Evolutionary conservation across 805 yeast species (phyloP), one percentile per base, ranked within the genome.

Genomic region (Torulaspora quercuum): DNA sequence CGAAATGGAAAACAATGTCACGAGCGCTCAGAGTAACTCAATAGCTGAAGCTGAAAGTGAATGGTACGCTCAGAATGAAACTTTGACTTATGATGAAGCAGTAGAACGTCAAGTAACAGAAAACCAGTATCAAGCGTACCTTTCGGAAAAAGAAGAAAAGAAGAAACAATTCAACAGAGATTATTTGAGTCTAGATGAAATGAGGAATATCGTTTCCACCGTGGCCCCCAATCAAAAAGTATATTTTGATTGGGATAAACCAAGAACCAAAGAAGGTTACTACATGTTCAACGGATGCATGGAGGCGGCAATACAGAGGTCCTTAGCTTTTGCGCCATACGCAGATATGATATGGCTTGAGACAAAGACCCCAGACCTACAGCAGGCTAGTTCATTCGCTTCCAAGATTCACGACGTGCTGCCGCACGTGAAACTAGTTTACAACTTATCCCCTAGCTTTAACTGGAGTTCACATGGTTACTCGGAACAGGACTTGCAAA

Each of bases 331-430:
- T 53, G 76, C 80, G 5, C 82, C 81, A 9, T 72, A 73, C 42
- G 69, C 81, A 8, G 83, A 77, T 40, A 53, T 75, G 52, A 54
- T 78, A 14, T 78, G 83, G 83, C 61, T 77, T 11, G 82, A 78
- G 50, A 78, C 82, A 23, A 75, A 76, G 53, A 67, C 70, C 3
- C 83, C 83, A 12, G 69, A 76, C 46, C 53, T 76, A 32, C 44
- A 62, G 19, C 74, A 74, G 51, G 80, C 81, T 6, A 59, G 57
- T 36, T 56, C 52, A 2, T 68, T 75, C 44, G 76, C 80, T 10
- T 50, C 61, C 9, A 55, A 58, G 32, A 68, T 78, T 40, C 76
- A 72, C 37, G 60, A 55, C 10, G 53, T 63, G 16, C 67, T 59
- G 51, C 82, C 82, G 10, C 64, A 69, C 16, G 71, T 69, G 45